Conservation (phyloP, 805 yeast genomes). For the Metschnikowia lachancei region DNA sequence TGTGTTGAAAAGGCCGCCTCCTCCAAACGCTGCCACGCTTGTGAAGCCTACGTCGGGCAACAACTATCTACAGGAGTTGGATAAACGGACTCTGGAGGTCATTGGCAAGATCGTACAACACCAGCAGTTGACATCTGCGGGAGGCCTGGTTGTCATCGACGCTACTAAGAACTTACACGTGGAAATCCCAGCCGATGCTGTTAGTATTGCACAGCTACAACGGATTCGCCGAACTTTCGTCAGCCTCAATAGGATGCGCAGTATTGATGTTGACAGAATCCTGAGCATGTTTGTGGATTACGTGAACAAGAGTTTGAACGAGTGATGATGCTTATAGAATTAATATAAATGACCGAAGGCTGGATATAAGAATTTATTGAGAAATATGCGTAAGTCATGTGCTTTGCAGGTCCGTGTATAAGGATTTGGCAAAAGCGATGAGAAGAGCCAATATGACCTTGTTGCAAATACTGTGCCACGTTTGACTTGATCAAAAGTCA, state of each 20-base stretch:
- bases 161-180: conserved; percentile 46
- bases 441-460: no score
- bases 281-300: conserved; percentile 75
- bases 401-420: no score
- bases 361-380: background rate
- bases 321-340: conserved; percentile 3
- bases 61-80: conserved; percentile 75
- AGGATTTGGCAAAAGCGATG: no score
- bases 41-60: conserved; percentile 76
- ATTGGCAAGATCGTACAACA: conserved; percentile 60
- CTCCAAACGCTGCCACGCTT: conserved; percentile 83
- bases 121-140: conserved; percentile 50
- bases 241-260: conserved; percentile 74
- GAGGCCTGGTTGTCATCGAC: conserved; percentile 50
- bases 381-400: no score
- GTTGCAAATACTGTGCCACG: no score
- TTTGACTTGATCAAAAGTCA: no score
- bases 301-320: conserved; percentile 57
- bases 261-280: conserved; percentile 67
- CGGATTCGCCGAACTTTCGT: conserved; percentile 81
- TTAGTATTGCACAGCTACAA: conserved; percentile 75
- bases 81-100: conserved; percentile 64
- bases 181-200: conserved; percentile 58
- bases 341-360: background rate
- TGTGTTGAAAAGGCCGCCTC: conserved; percentile 58